Evolutionary conservation across 2,329 filamentous ascomycete genomes (phyloP).

Genomic region (Sphaerulina musiva): DNA sequence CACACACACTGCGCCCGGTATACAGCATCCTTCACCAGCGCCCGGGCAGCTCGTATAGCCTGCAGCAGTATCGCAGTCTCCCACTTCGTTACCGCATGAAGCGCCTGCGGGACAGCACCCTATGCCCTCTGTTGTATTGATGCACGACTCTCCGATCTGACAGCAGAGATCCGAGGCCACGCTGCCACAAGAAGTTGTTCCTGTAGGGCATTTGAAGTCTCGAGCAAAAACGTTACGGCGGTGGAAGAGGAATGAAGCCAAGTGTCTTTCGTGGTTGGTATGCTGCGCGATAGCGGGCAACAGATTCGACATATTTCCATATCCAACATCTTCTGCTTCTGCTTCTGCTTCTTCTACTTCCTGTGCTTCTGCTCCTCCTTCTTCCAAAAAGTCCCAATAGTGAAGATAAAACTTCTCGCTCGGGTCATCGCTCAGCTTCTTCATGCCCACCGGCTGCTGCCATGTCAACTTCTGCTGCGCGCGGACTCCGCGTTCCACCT

Average conservation of each 20-base stretch:
- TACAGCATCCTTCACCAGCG: slow-evolving; percentile 65
- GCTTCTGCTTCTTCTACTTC: background rate
- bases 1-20: slow-evolving; percentile 62
- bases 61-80: slow-evolving; percentile 50
- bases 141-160: slow-evolving; percentile 58
- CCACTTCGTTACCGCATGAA: slow-evolving; percentile 58
- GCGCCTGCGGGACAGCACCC: slow-evolving; percentile 67
- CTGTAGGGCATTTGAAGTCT: slow-evolving; percentile 59
- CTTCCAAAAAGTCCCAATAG: slow-evolving; percentile 50
- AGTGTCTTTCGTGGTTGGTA: slow-evolving; percentile 25
- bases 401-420: slow-evolving; percentile 68
- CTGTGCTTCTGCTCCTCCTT: background rate
- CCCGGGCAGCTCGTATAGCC: slow-evolving; percentile 60
- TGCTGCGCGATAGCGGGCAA: slow-evolving; percentile 48
- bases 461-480: slow-evolving; percentile 36
- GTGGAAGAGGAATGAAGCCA: slow-evolving; percentile 13
- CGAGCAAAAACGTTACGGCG: slow-evolving; percentile 43
- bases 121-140: slow-evolving; percentile 55
- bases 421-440: slow-evolving; percentile 64
- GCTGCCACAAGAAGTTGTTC: slow-evolving; percentile 57
- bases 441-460: slow-evolving; percentile 55
- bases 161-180: slow-evolving; percentile 71
- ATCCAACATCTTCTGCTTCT: background rate
- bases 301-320: slow-evolving; percentile 27
- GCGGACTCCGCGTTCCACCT: slow-evolving; percentile 38